Conservation (phyloP, 805 yeast genomes). For the Candida coleopterorum region DNA sequence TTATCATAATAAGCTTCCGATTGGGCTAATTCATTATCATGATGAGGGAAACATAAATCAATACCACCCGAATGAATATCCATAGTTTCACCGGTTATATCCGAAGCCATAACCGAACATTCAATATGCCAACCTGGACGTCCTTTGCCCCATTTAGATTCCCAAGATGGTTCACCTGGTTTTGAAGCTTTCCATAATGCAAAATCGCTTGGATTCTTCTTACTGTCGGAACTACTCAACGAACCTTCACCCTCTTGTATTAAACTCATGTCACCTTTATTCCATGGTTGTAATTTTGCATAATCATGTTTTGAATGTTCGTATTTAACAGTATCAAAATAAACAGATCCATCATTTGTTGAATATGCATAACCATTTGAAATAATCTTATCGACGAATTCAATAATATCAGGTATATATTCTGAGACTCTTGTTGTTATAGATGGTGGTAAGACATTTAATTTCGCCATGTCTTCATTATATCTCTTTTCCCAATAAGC, state of each 20-base stretch:
- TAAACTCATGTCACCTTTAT: slow-evolving; percentile 79
- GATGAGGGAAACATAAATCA: slow-evolving; percentile 97
- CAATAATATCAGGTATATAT: slow-evolving; percentile 87
- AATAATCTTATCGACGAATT: slow-evolving; percentile 70
- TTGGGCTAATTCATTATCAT: slow-evolving; percentile 97
- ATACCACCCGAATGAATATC: slow-evolving; percentile 97
- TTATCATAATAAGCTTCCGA: slow-evolving; percentile 88
- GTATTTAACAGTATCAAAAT: slow-evolving; percentile 83
- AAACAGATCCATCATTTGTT: slow-evolving; percentile 88
- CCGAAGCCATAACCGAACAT: slow-evolving; percentile 98
- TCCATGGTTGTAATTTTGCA: slow-evolving; percentile 98
- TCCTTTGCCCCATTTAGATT: slow-evolving; percentile 93
- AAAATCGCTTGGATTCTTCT: slow-evolving; percentile 77
- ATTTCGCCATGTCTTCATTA: slow-evolving; percentile 76
- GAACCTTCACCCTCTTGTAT: slow-evolving; percentile 96
- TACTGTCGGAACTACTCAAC: slow-evolving; percentile 51
- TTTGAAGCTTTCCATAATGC: slow-evolving; percentile 96
- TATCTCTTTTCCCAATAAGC: slow-evolving; percentile 85
- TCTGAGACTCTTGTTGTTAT: slow-evolving; percentile 93
- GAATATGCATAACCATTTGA: slow-evolving; percentile 79
- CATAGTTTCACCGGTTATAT: slow-evolving; percentile 73
- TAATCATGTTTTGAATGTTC: slow-evolving; percentile 76
- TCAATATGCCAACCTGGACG: slow-evolving; percentile 99
- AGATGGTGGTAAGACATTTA: slow-evolving; percentile 82
- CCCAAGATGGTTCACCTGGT: slow-evolving; percentile 97